Evolutionary conservation across 73 alveolate genomes (phyloP).

Genomic region (Urostyla sp.): DNA sequence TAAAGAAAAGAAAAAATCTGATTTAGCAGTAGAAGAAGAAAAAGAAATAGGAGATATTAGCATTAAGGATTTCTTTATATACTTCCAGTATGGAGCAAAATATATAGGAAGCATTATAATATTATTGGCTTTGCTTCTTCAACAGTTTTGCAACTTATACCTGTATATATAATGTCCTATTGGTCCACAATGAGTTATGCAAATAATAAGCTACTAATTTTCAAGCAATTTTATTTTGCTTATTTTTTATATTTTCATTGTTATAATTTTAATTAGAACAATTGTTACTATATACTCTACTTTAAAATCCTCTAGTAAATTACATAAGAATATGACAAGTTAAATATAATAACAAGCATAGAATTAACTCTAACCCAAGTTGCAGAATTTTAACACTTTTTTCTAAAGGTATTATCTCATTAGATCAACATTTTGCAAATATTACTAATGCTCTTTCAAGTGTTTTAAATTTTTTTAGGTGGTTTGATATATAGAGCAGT

Average conservation of each 20-base stretch:
- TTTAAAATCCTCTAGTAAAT: conserved; percentile 4
- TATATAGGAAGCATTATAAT: background rate
- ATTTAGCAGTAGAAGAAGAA: background rate
- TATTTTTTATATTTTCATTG: background rate
- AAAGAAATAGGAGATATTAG: background rate
- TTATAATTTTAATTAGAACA: conserved; percentile 3
- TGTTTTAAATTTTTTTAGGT: conserved; percentile 40
- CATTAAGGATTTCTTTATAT: background rate
- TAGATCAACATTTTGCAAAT: conserved; percentile 18
- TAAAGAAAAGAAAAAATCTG: background rate
- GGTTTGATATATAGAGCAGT: conserved; percentile 35
- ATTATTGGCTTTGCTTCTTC: background rate
- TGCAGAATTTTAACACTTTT: conserved; percentile 71
- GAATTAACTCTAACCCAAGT: conserved; percentile 63
- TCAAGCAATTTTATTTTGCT: background rate
- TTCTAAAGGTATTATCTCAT: conserved; percentile 60
- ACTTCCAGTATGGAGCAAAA: background rate
- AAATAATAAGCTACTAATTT: background rate
- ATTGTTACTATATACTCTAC: background rate
- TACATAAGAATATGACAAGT: conserved; percentile 63
- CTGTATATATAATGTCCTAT: background rate
- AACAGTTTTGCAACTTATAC: background rate
- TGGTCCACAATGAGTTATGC: conserved; percentile 12
- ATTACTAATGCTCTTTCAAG: conserved; percentile 21
- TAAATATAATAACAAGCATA: conserved; percentile 56